Evolutionary conservation across 2,329 filamentous ascomycete species (phyloP), one percentile per base, ranked within the genome.

Genomic region (Fusarium newnesense): DNA sequence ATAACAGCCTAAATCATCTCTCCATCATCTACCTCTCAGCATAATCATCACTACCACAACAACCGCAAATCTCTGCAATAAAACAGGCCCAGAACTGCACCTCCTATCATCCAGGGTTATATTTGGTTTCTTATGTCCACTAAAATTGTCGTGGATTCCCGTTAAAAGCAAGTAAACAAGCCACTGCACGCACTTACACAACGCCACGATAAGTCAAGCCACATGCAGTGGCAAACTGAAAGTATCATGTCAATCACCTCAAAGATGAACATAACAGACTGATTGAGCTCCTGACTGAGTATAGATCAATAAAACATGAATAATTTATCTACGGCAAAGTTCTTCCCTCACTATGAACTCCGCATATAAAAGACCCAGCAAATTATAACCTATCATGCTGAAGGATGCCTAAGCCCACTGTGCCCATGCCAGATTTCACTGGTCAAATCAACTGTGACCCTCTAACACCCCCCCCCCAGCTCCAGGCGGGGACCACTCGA

Each of bases 391-490:
- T 52, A 15, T 28, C 36, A 32, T 37, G n/a, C 39, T 52, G 30
- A 24, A 65, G 19, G 30, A 42, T 57, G 61, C 66, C 32, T 42
- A 6, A 58, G 46, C 43, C 70, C 58, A 67, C 52, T 49, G 43
- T 58, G 32, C 40, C 30, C 21, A 47, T 50, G n/a, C 30, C 47
- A 34, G 21, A 26, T 57, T 65, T 65, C 60, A 72, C 65, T 73
- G 64, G 42, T 16, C 47, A 56, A 34, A 40, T 53, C 36, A 52
- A 60, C 43, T 56, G 42, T 40, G 52, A 49, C 60, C 57, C 61
- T 73, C 70, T 36, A 64, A 74, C 66, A 71, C 70, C 40, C 70
- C 70, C 40, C 70, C 70, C 70, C 70, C 32, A 73, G 70, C 70
- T 73, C 28, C 42, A 63, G 42, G 37, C 64, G 42, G 39, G 57